Evolutionary conservation across 805 yeast genomes (phyloP).

Genomic region (Sugiyamaella smithiae): DNA sequence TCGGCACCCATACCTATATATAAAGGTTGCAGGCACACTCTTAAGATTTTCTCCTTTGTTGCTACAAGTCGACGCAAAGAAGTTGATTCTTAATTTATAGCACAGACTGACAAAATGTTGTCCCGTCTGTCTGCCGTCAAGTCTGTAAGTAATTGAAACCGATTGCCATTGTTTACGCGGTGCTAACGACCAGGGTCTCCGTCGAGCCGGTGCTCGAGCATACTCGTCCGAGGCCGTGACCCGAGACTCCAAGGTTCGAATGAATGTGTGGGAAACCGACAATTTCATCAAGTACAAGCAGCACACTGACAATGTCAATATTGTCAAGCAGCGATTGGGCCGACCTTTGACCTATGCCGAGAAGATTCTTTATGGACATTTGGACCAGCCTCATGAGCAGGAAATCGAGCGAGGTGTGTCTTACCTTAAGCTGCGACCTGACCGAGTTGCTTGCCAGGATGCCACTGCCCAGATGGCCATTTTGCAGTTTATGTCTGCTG

Average conservation of each 20-base stretch:
- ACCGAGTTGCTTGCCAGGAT: conserved; percentile 98
- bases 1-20: background rate
- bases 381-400: conserved; percentile 88
- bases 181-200: conserved; percentile 9
- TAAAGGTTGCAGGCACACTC: conserved; percentile 1
- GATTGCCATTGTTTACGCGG: background rate
- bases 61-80: background rate
- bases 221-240: conserved; percentile 34
- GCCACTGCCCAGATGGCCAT: conserved; percentile 99
- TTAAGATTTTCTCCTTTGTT: background rate
- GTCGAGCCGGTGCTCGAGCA: conserved; percentile 20
- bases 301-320: conserved; percentile 81
- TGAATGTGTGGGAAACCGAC: conserved; percentile 58
- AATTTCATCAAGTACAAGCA: conserved; percentile 90
- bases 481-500: conserved; percentile 94
- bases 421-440: conserved; percentile 92
- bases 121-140: conserved; percentile 14
- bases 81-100: background rate
- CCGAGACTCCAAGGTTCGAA: conserved; percentile 71
- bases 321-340: conserved; percentile 74
- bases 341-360: conserved; percentile 95
- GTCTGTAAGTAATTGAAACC: conserved; percentile 9
- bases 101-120: conserved; percentile 9
- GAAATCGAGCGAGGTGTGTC: conserved; percentile 83
- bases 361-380: conserved; percentile 90